These are phyloP conservation scores for Arthrobotrys sinensis DNA, from an alignment of 2,329 filamentous ascomycete genomes.

Conservation along the genomic window DNA sequence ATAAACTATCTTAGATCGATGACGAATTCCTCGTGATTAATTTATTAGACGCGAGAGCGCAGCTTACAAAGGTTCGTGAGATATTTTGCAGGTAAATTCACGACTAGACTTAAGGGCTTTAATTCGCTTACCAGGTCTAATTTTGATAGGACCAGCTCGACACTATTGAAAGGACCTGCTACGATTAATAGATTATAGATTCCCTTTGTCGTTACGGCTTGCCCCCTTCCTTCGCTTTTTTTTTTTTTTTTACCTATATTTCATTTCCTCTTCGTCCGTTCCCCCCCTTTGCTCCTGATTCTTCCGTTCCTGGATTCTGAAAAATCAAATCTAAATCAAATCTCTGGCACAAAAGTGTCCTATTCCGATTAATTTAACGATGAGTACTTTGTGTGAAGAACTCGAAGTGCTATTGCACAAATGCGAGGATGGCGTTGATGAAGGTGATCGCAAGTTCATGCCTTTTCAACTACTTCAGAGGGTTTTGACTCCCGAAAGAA, in stretches of 20 bases:
- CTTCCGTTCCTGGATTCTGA: too few relatives aligned
- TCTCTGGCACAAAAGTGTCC: too few relatives aligned
- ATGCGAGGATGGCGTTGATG: conserved; percentile 6
- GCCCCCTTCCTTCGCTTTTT: too few relatives aligned
- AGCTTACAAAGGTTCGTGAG: conserved; percentile 27
- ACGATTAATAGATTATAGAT: neutral
- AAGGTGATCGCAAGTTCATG: conserved; percentile 21
- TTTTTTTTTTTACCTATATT: neutral
- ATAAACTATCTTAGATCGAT: conserved; percentile 24
- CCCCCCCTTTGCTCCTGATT: too few relatives aligned
- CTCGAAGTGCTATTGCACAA: conserved; percentile 14
- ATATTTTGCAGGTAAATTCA: too few relatives aligned
- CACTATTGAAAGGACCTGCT: conserved; percentile 12
- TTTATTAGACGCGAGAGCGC: neutral
- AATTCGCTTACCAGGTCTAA: neutral
- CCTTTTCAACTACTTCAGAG: conserved; percentile 31
- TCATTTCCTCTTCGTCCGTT: neutral
- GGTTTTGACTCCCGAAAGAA: conserved; percentile 19
- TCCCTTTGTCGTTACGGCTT: too few relatives aligned
- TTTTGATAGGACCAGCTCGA: conserved; percentile 20
- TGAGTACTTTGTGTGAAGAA: conserved; percentile 4
- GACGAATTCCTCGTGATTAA: conserved; percentile 38
- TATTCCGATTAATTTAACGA: too few relatives aligned
- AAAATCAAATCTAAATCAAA: too few relatives aligned
- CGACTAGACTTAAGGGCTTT: too few relatives aligned